A percentile compares a stretch with the other conserved stretches of the same genome.
Evolutionary conservation across 2,329 filamentous ascomycete genomes (phyloP).

Genomic region (Coniochaeta sp.): DNA sequence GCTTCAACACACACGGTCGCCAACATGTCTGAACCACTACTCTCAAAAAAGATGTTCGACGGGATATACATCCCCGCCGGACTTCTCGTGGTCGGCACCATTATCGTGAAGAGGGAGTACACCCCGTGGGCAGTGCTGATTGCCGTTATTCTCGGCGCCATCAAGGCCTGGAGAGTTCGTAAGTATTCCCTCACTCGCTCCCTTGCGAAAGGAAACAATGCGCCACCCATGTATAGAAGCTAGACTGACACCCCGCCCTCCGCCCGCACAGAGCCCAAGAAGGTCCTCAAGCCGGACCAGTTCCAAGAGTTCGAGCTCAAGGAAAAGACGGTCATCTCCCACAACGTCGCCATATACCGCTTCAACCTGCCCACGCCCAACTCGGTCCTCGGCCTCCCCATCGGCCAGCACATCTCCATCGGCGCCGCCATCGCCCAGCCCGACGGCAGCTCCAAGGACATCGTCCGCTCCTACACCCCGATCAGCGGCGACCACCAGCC

Average conservation of each 20-base stretch:
- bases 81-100: conserved; percentile 67
- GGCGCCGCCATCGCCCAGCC: conserved; percentile 63
- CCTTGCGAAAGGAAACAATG: no score
- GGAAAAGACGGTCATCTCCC: conserved; percentile 92
- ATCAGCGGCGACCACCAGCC: conserved; percentile 84
- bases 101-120: conserved; percentile 75
- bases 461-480: conserved; percentile 87
- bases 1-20: background rate
- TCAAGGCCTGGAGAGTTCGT: conserved; percentile 68
- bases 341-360: conserved; percentile 98
- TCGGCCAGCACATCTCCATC: conserved; percentile 98
- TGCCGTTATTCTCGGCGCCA: conserved; percentile 58
- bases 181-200: conserved; percentile 33
- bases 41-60: conserved; percentile 58
- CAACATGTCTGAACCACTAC: conserved; percentile 33
- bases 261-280: conserved; percentile 65
- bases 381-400: conserved; percentile 88
- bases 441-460: conserved; percentile 71
- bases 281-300: conserved; percentile 75
- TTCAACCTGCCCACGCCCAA: conserved; percentile 74
- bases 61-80: conserved; percentile 79
- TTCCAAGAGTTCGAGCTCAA: conserved; percentile 92
- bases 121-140: conserved; percentile 61
- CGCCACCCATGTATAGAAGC: no score
- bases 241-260: no score